Percentiles rank a stretch among this genome's conserved stretches.
These are phyloP conservation scores for Coemansia sp. DNA, from an alignment of 192 early-diverging fungal genomes.

Conservation along the genomic window DNA sequence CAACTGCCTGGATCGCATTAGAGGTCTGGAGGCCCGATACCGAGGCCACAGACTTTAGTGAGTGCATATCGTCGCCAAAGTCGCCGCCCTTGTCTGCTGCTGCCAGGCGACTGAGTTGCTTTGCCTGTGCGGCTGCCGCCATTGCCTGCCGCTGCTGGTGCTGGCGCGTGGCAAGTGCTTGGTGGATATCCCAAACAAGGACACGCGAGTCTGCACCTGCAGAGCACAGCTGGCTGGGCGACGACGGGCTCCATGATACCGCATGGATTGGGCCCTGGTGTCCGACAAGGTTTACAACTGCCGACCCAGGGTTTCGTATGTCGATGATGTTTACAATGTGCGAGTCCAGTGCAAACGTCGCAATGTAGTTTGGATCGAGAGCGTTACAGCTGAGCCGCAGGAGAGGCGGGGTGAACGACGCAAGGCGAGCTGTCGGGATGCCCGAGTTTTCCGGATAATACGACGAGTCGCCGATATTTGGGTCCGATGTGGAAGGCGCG, in stretches of 20 bases:
- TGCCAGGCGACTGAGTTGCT: constrained; percentile 42
- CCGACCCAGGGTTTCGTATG: constrained; percentile 83
- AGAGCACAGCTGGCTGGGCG: constrained; percentile 77
- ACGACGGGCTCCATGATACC: constrained; percentile 85
- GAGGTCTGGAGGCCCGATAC: constrained; percentile 23
- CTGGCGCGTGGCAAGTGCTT: constrained; percentile 47
- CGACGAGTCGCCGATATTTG: constrained; percentile 18
- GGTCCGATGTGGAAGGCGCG: constrained; percentile 28
- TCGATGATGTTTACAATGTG: constrained; percentile 84
- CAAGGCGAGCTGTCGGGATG: constrained; percentile 18
- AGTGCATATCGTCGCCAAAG: constrained; percentile 23
- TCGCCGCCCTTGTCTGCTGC: constrained; percentile 8
- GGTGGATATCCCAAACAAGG: constrained; percentile 87
- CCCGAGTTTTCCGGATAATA: constrained; percentile 21
- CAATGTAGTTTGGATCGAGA: constrained; percentile 86
- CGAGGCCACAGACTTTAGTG: constrained; percentile 38
- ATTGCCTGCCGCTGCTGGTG: constrained; percentile 48
- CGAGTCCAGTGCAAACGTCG: constrained; percentile 88
- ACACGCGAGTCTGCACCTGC: constrained; percentile 89
- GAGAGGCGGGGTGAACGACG: constrained; percentile 59
- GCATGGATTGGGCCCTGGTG: constrained; percentile 81
- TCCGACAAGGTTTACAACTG: constrained; percentile 78
- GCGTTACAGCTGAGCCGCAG: constrained; percentile 89
- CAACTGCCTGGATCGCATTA: constrained; percentile 51
- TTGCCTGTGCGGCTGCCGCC: constrained; percentile 44